Evolutionary conservation across 164 flowering plant genomes (phyloP), one percentile per base, ranked within the genome.

Genomic region (Dillenia suffruticosa): DNA sequence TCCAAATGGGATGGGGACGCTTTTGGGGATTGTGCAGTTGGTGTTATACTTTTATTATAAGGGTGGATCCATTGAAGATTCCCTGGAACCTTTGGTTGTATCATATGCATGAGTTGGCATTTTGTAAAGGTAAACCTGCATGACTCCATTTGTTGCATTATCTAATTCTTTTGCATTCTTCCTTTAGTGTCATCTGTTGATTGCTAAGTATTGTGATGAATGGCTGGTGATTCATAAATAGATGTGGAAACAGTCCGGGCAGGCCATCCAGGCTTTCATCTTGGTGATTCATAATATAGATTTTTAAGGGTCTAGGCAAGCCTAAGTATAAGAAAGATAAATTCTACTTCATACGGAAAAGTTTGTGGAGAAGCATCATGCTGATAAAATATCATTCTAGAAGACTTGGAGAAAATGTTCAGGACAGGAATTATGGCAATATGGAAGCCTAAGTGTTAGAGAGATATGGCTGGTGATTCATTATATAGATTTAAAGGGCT

Each of bases 1-100:
- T 43, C 98, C 98, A 46, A 93, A 90, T 78, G 97, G 92, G 13
- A 79, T 89, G 51, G 98, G 98, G 44, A 74, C 90, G 5, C 6
- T 89, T 52, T 69, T 93, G 60, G 98, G 95, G 48, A 61, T 70
- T 50, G 61, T 74, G 56, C 98, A 93, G 52, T 63, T 90, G 79
- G 66, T 56, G 4, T 66, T 90, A 70, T 93, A 77, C 73, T 70
- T 64, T 32, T 75, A 87, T 70, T 93, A 77, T 68, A 75, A 76
- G 54, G 70, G 66, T 19, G 32, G 53, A 62, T 62, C 83, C 10
- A 15, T 40, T 13, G 83, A 74, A 50, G 84, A 74, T 19, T 70
- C 73, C 9, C 74, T 67, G 62, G 86, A 80, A 72, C 87, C 92
- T 5, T 72, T 92, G 71, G 67, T 88, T 44, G 76, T 50, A n/a